These are phyloP conservation scores for Neocallimastix lanati DNA, from an alignment of 192 early-diverging fungal genomes.

Conservation along the genomic window DNA sequence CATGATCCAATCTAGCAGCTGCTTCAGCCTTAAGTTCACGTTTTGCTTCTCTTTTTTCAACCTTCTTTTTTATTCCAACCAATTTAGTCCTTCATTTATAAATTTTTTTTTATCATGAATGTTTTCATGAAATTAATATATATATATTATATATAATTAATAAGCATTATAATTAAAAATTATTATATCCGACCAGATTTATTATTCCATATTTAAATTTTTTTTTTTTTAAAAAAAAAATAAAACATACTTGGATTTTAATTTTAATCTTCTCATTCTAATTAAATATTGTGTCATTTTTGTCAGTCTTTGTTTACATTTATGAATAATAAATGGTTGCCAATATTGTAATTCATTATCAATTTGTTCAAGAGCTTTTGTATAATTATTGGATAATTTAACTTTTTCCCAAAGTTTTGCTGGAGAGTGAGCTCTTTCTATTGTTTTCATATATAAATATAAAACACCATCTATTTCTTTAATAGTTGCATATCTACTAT, in stretches of 20 bases:
- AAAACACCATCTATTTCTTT: conserved; percentile 62
- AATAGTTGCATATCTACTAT: conserved; percentile 85
- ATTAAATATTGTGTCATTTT: conserved; percentile 94
- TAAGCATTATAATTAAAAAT: too few species aligned
- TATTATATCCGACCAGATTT: too few species aligned
- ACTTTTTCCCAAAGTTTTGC: conserved; percentile 83
- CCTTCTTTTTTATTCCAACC: conserved; percentile 82
- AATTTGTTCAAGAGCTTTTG: conserved; percentile 68
- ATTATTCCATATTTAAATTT: too few species aligned
- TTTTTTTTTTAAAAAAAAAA: too few species aligned
- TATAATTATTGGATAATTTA: conserved; percentile 77
- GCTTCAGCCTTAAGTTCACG: conserved; percentile 79
- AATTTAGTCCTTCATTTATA: conserved; percentile 60
- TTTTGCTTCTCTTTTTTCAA: conserved; percentile 67
- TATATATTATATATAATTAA: too few species aligned
- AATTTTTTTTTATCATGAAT: too few species aligned
- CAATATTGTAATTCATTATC: conserved; percentile 81
- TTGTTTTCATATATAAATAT: conserved; percentile 86
- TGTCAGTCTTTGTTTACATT: conserved; percentile 90
- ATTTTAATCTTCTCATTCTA: conserved; percentile 71
- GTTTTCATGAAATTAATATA: too few species aligned
- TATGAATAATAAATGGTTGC: conserved; percentile 79
- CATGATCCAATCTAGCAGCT: conserved; percentile 73
- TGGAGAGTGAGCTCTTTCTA: conserved; percentile 86
- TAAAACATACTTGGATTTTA: conserved; percentile 41